These are phyloP conservation scores for Colletotrichum melonis DNA, from an alignment of 2,329 filamentous ascomycete genomes.

Conservation along the genomic window DNA sequence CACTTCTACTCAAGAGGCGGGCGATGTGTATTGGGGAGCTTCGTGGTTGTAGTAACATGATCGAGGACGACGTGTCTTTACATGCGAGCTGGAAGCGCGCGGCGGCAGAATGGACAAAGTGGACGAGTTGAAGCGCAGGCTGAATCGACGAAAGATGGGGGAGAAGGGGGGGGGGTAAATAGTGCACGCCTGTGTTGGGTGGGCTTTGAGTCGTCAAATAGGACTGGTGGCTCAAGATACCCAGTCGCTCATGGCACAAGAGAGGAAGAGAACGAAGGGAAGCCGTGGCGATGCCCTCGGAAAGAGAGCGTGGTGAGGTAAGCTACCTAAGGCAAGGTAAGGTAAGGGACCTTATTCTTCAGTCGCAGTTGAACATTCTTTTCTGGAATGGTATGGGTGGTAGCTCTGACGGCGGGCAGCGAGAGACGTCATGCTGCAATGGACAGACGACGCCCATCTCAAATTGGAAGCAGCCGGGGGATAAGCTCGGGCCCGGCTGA, in stretches of 20 bases:
- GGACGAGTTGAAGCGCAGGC: background rate
- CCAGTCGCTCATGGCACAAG: background rate
- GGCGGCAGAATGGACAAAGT: background rate
- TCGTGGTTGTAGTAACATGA: constrained; percentile 54
- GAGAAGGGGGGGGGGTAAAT: background rate
- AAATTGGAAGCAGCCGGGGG: background rate
- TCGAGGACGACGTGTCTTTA: constrained; percentile 46
- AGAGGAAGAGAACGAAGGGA: background rate
- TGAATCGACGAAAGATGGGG: background rate
- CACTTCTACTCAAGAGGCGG: constrained; percentile 49
- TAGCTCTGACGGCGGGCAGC: background rate
- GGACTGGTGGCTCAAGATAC: background rate
- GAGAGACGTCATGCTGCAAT: constrained; percentile 27
- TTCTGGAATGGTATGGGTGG: constrained; percentile 8
- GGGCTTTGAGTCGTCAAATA: background rate
- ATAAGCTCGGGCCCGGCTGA: constrained; percentile 10
- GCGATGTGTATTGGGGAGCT: constrained; percentile 48
- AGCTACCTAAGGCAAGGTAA: no score
- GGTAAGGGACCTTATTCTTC: background rate
- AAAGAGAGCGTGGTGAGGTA: background rate
- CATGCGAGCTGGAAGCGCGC: constrained; percentile 39
- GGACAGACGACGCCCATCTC: constrained; percentile 4
- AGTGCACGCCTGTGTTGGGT: background rate
- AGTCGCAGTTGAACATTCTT: background rate
- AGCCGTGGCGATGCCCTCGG: background rate